Conservation (phyloP, 139 green algal species). For the Astrephomene gubernaculifera region DNA sequence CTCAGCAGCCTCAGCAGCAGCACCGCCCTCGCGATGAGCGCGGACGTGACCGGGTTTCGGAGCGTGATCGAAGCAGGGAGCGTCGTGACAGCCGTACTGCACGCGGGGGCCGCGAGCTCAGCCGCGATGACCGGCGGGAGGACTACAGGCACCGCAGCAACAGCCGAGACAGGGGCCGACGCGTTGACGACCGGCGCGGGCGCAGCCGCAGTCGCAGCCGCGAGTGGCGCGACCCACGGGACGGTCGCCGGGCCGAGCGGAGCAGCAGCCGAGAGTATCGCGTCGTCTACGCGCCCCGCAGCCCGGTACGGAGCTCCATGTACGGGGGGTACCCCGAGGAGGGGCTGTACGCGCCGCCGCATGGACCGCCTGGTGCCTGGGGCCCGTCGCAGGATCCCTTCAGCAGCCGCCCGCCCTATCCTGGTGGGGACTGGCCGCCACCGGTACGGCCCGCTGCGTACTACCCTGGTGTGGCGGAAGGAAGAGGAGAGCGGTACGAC, state of each 20-base stretch:
- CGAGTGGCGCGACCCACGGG: not conserved
- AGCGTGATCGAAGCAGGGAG: constrained; percentile 8
- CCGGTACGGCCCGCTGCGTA: too few species aligned
- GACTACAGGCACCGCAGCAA: not conserved
- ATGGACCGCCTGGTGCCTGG: too few species aligned
- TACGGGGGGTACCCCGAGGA: too few species aligned
- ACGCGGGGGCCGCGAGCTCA: not conserved
- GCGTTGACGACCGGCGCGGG: not conserved
- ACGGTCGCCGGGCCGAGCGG: not conserved
- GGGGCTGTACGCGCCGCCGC: too few species aligned
- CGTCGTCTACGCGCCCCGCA: too few species aligned
- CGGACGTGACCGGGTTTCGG: not conserved
- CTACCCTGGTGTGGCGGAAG: too few species aligned
- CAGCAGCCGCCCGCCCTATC: too few species aligned
- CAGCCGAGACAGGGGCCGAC: not conserved
- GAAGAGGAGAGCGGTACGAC: constrained; percentile 8
- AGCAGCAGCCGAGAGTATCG: not conserved
- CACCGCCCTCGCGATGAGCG: not conserved
- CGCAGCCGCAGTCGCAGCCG: constrained; percentile 31
- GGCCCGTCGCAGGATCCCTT: too few species aligned
- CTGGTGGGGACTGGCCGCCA: too few species aligned
- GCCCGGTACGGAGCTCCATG: too few species aligned
- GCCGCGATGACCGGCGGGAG: not conserved
- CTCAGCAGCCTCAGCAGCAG: not conserved
- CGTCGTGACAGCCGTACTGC: not conserved